phyloP scores from a whole-genome alignment of 306 rosid genomes.

The Vachellia pachyceras region DNA sequence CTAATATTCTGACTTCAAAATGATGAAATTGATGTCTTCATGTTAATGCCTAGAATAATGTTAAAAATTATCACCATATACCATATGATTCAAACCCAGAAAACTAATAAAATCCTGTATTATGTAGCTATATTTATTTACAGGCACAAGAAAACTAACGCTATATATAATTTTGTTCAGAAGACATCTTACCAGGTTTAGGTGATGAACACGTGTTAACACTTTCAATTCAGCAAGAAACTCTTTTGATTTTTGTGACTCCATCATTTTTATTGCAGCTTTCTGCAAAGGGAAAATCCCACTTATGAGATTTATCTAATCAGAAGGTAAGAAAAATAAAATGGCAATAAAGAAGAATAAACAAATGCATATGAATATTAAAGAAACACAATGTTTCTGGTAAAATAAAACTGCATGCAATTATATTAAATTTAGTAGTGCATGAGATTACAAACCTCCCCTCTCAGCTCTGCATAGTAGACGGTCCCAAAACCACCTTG shows the following conservation, averaged over 20 bases:
- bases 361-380: background rate
- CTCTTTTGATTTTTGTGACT: conserved; percentile 76
- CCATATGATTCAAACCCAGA: background rate
- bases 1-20: background rate
- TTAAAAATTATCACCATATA: background rate
- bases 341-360: background rate
- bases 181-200: conserved; percentile 72
- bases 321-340: conserved; percentile 17
- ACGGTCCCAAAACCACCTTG: conserved; percentile 95
- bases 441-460: conserved; percentile 73
- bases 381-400: background rate
- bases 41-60: background rate
- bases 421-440: background rate
- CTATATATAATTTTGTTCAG: background rate
- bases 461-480: conserved; percentile 85
- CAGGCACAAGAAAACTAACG: background rate
- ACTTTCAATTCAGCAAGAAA: conserved; percentile 88
- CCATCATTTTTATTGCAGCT: conserved; percentile 95
- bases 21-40: background rate
- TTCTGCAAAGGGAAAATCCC: conserved; percentile 50
- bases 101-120: background rate
- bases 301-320: conserved; percentile 15
- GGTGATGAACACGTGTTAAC: conserved; percentile 84
- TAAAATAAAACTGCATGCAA: conserved; percentile 3
- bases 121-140: background rate